Percentiles rank a stretch among this genome's conserved stretches.
phyloP scores from a whole-genome alignment of 768 basidiomycete species.

The Lactifluus rugatus region DNA sequence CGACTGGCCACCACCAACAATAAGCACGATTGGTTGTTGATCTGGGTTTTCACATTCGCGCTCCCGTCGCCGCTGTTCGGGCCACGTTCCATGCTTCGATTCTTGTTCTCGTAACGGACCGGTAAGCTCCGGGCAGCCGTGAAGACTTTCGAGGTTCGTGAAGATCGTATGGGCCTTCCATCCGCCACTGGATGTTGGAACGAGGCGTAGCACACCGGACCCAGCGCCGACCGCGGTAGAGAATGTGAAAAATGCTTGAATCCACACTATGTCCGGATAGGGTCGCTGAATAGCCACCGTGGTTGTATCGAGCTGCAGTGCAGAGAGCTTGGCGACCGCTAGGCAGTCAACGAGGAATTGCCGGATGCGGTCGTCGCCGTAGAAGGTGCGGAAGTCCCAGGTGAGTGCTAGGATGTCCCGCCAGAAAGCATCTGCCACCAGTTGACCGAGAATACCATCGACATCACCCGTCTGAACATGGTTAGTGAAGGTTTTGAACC shows the following conservation, averaged over 20 bases:
- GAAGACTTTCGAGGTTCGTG: conserved; percentile 43
- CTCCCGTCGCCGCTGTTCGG: conserved; percentile 29
- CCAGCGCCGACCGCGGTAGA: conserved; percentile 32
- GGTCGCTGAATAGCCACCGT: conserved; percentile 22
- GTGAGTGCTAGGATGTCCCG: conserved; percentile 53
- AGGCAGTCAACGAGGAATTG: conserved; percentile 42
- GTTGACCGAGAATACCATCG: conserved; percentile 11
- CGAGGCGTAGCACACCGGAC: conserved; percentile 38
- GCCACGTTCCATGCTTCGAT: conserved; percentile 36
- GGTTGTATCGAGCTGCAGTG: conserved; percentile 23
- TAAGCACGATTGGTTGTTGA: conserved; percentile 41
- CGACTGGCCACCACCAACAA: conserved; percentile 43
- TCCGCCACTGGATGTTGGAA: conserved; percentile 32
- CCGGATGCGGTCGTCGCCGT: conserved; percentile 32
- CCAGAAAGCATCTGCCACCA: conserved; percentile 38
- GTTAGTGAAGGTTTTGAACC: conserved; percentile 21
- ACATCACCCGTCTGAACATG: conserved; percentile 9
- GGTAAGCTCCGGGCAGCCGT: conserved; percentile 35
- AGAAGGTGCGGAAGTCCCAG: conserved; percentile 54
- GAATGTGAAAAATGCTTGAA: conserved; percentile 39
- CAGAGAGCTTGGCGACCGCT: conserved; percentile 14
- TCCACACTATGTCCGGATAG: conserved; percentile 32
- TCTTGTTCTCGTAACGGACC: conserved; percentile 28
- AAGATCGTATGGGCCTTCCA: conserved; percentile 43
- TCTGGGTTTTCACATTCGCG: conserved; percentile 30